A percentile compares a stretch with the other conserved stretches of the same genome.
Evolutionary conservation across 78 protist species (phyloP).

Genomic region (Planoprotostelium fungivorum): DNA sequence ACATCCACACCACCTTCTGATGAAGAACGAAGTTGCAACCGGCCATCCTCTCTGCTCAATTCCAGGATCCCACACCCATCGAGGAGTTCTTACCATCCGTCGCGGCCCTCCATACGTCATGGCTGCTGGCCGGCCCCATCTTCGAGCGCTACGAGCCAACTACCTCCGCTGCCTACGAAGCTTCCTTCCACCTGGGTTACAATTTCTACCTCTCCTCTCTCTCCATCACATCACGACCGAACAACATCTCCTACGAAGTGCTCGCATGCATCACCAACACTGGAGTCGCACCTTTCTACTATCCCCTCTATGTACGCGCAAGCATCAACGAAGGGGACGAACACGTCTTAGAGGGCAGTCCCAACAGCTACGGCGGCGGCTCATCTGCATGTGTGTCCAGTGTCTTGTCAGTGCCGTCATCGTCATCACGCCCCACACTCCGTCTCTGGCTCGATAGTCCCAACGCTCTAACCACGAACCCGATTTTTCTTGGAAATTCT

Average conservation of each 20-base stretch:
- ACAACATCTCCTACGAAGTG: background rate
- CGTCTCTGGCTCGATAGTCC: background rate
- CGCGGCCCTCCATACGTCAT: background rate
- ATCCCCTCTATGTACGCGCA: background rate
- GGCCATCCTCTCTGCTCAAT: background rate
- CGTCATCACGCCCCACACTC: background rate
- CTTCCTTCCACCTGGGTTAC: background rate
- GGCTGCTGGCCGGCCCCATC: background rate
- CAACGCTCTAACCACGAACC: background rate
- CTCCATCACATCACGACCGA: background rate
- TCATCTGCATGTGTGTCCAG: background rate
- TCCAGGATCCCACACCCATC: background rate
- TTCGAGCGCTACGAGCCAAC: no score
- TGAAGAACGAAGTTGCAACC: background rate
- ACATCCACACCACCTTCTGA: background rate
- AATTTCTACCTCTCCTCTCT: background rate
- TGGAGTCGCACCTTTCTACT: background rate
- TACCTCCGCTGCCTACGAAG: background rate
- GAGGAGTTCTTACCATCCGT: background rate
- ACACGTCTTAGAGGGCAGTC: background rate
- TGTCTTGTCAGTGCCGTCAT: background rate
- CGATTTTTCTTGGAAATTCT: background rate
- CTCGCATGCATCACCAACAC: background rate
- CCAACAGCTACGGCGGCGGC: background rate
- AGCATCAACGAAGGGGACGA: background rate